Base-by-base conservation (phyloP, 768 basidiomycete species). In the Russula earlei region DNA sequence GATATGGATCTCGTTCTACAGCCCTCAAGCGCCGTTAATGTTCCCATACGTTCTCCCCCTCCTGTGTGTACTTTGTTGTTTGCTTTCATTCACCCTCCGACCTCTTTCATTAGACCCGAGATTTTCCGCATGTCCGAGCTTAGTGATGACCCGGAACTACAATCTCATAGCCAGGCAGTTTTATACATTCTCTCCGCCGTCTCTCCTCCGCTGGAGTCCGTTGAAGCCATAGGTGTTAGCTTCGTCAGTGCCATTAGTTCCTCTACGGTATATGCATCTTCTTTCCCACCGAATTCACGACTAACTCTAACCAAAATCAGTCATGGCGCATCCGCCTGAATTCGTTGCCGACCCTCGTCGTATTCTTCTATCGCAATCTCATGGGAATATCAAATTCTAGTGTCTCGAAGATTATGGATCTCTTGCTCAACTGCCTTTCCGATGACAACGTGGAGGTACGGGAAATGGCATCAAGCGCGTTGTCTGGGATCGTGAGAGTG, bases 401-500 rank as follows among this genome's bases (percentile, higher is more conserved):
- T 36, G 78, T 89, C 44, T 75, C 78, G 27, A 80, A 77, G 63
- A 80, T 91, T 58, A 84, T 92, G 82, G 89, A 91, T 56, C 82
- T 89, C 29, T 73, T 94, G 51, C 75, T 91, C 15, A 84, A 85
- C 52, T 94, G 92, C 68, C 72, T 96, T 51, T 76, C 81, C 10
- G 92, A 96, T 67, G 89, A 91, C 67, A 94, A 93, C 64, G 84
- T 92, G 42, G 92, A 96, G 71, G 92, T 96, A 38, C 80, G 92
- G 60, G 88, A 91, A 68, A 92, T 88, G 81, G 88, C 90, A 22
- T 88, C 89, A 5, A 84, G 84, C 71, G 85, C 85, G 40, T 72
- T 96, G 43, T 88, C 91, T 27, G 87, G 90, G 9, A 83, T 96
- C 60, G 78, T 96, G 52, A 77, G 92, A 59, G 92, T 89, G 64